phyloP scores from a whole-genome alignment of 257 asterid genomes.

The Verbascum thapsus region DNA sequence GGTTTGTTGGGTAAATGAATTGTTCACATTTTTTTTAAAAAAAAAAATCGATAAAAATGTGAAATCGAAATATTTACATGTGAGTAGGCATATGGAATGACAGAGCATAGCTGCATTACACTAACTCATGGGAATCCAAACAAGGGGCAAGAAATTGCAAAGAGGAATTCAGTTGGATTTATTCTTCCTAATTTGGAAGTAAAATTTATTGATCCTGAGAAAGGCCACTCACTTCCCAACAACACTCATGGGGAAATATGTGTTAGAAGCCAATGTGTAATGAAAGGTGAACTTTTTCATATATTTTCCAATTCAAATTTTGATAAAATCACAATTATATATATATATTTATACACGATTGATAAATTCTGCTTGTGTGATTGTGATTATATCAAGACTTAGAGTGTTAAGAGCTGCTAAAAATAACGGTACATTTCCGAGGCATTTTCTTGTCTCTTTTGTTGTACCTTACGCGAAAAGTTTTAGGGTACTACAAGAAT shows the following conservation, averaged over 20 bases:
- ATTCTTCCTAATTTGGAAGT: conserved; percentile 90
- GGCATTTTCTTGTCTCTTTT: too few relatives aligned
- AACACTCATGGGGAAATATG: conserved; percentile 86
- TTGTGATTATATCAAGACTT: too few relatives aligned
- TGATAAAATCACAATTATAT: too few relatives aligned
- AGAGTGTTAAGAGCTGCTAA: too few relatives aligned
- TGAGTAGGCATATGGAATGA: conserved; percentile 89
- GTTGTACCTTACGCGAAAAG: background rate
- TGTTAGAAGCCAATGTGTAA: conserved; percentile 89
- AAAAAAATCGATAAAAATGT: too few relatives aligned
- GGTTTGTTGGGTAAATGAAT: too few relatives aligned
- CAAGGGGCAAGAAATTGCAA: conserved; percentile 57
- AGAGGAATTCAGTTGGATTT: conserved; percentile 87
- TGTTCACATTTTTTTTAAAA: too few relatives aligned
- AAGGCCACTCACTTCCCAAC: conserved; percentile 57
- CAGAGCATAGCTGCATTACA: conserved; percentile 95
- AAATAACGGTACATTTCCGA: too few relatives aligned
- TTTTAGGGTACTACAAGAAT: conserved; percentile 81
- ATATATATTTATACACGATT: too few relatives aligned
- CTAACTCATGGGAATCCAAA: conserved; percentile 63
- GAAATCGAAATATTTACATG: background rate
- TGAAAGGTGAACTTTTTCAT: conserved; percentile 56
- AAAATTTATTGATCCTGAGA: conserved; percentile 77
- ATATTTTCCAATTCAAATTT: too few relatives aligned
- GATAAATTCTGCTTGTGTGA: too few relatives aligned